Conservation (phyloP, 805 yeast species). For the Grigorovia jiainica region DNA sequence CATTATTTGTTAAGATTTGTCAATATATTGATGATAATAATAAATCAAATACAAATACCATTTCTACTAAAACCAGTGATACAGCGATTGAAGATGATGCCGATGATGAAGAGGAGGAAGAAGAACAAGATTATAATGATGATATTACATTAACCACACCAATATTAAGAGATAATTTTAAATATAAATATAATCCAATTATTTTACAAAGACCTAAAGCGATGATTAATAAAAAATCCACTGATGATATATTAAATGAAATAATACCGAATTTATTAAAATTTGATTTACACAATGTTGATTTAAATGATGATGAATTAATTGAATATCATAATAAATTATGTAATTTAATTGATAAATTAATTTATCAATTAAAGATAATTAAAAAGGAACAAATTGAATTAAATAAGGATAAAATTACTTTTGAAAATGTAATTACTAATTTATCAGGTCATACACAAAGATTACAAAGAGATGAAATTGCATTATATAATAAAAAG, state of each 20-base stretch:
- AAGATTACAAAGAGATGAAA: slow-evolving; percentile 49
- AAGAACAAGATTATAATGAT: too few species aligned
- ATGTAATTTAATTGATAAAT: slow-evolving; percentile 18
- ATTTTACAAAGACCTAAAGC: not conserved
- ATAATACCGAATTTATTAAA: slow-evolving; percentile 13
- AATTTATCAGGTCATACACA: slow-evolving; percentile 88
- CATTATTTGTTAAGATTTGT: slow-evolving; percentile 10
- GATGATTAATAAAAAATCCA: not conserved
- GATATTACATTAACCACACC: too few species aligned
- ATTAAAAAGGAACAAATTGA: slow-evolving; percentile 36
- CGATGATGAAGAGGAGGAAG: too few species aligned
- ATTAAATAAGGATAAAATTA: slow-evolving; percentile 53
- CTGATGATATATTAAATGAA: not conserved
- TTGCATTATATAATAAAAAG: slow-evolving; percentile 29
- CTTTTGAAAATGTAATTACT: slow-evolving; percentile 82
- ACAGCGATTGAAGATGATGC: too few species aligned
- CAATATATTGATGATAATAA: not conserved
- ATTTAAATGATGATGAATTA: slow-evolving; percentile 4
- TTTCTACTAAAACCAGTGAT: too few species aligned
- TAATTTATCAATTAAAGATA: slow-evolving; percentile 24
- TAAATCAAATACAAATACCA: too few species aligned
- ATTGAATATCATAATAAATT: slow-evolving; percentile 20
- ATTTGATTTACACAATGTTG: not conserved
- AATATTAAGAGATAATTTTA: slow-evolving; percentile 14
- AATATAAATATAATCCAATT: slow-evolving; percentile 10